phyloP scores from a whole-genome alignment of 306 rosid genomes.

The Purshia tridentata region DNA sequence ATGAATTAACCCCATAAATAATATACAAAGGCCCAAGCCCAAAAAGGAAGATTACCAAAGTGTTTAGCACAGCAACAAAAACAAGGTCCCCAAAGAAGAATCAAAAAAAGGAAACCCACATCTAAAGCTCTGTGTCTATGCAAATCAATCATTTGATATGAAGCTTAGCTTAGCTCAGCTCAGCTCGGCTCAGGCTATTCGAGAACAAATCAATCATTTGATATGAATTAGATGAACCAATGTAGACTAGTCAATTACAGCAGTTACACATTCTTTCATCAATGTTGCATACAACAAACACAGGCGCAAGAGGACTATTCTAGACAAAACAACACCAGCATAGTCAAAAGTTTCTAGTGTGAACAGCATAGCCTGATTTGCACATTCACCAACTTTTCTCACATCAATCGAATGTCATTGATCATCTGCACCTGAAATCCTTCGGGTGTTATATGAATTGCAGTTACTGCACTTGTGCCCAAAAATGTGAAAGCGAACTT shows the following conservation, averaged over 20 bases:
- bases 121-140: no score
- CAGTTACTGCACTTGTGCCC: constrained; percentile 65
- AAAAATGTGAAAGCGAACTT: constrained; percentile 50
- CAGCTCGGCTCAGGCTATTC: background rate
- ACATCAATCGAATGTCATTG: constrained; percentile 1
- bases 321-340: background rate
- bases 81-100: no score
- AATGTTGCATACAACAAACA: background rate
- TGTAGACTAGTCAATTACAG: background rate
- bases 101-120: no score
- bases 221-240: constrained; percentile 4
- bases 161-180: background rate
- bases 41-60: no score
- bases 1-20: no score
- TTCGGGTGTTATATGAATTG: constrained; percentile 63
- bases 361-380: background rate
- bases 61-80: no score
- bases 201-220: background rate
- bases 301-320: background rate
- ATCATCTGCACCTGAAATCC: constrained; percentile 43
- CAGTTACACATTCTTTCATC: background rate
- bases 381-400: background rate
- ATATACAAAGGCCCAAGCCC: no score
- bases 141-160: no score
- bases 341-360: background rate